Base-by-base conservation (phyloP, 1,139 yeast species). In the Starmera stellimalicola region DNA sequence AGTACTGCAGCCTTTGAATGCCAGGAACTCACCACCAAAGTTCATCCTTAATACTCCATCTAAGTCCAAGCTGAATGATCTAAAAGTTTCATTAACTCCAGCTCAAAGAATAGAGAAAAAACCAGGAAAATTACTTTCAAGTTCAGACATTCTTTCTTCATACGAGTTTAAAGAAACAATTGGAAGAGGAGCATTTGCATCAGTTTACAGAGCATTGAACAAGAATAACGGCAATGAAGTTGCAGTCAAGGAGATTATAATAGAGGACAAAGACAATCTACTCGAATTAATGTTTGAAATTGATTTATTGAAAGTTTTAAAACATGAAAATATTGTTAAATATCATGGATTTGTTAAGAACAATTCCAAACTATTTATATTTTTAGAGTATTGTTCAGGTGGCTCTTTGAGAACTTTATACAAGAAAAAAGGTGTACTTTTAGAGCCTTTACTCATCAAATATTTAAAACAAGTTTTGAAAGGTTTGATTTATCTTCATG, bases 291-390 rank as follows among this genome's bases (percentile, higher is more conserved):
- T 87, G 74, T 79, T 85, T n/a, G 97, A 91, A 54, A 79, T 87
- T 27, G 87, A 84, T 42, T 67, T 88, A 22, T 68, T 91, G 60
- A 85, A 84, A 52, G 77, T 81, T 35, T 66, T 91, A 34, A 77
- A 77, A 45, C 95, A 91, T 53, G 74, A 76, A 5, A 84, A 91
- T 49, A 87, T 91, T 37, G 95, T 91, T 35, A 83, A 83, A 47
- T 84, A 88, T 49, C 91, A 79, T 44, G 95, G 96, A 3, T 87
- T 83, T 53, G 81, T 84, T 36, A 77, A 82, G 49, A 79, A 80
- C 19, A 63, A 72, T 2, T 65, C 68, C 24, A 70, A 77, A 12
- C 62, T 88, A 38, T 80, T 80, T 48, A 81, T 88, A 25, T 74
- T 91, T 30, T 62, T 91, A 31, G 88, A 79, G 49, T 85, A 69